Evolutionary conservation across 164 flowering plant species (phyloP), one percentile per base, ranked within the genome.

Genomic region (Annona cherimola): DNA sequence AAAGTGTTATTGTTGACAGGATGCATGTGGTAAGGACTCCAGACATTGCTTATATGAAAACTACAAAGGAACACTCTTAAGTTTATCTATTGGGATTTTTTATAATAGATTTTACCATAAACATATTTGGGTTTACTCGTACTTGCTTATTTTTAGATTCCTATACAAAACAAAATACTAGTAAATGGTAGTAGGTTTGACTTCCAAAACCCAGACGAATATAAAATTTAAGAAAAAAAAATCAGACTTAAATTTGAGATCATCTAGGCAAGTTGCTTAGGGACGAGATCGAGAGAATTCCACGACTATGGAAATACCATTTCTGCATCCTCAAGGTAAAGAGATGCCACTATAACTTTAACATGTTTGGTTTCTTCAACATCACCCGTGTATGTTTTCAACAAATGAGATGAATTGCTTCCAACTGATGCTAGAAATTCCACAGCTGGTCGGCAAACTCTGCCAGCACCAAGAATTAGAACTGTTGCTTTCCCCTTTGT

Each of bases 401-500:
- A 78, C 75, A 78, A 81, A 20, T 26, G 73, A 69, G 85, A 80
- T n/a, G 86, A 76, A 69, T 19, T 70, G 42, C 79, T 83, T 75
- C 89, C 90, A 75, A 70, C 66, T 77, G 97, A 86, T 69, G 95
- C 81, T 70, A 96, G 79, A 50, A 93, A 77, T 78, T 90, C 94
- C 69, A 78, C 95, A 79, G 97, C 98, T 72, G 99, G 99, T 80
- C 80, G 87, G 81, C 99, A 96, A 63, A 96, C 98, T 61, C 98
- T 83, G 3, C 99, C 99, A 50, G 98, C 99, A 57, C 99, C 99
- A 69, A 96, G 77, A 79, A 96, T 93, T 6, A 93, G 81, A 75
- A 93, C 93, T 4, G 82, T 73, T 66, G 72, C 75, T 75, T 77
- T 85, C 35, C 71, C 83, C 74, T 7, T 41, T 39, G 46, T 9